These are phyloP conservation scores for Penicillium antarcticum DNA, from an alignment of 495 filamentous ascomycete genomes.

Conservation along the genomic window DNA sequence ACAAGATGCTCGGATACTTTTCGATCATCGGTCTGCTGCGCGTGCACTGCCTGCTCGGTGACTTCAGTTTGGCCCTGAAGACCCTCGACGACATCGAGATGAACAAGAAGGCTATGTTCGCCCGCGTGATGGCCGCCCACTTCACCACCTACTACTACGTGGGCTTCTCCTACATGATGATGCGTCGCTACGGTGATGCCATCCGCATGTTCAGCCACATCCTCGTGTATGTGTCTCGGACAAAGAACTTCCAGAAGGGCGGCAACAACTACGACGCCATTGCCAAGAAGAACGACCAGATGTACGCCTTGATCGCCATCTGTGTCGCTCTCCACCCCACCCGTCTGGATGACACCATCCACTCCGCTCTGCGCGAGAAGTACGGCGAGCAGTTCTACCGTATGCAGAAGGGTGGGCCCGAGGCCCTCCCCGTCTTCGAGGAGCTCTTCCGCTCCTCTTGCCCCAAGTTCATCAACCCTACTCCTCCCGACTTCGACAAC, in stretches of 20 bases:
- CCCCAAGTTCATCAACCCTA: constrained; percentile 98
- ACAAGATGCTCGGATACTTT: constrained; percentile 99
- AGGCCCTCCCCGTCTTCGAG: constrained; percentile 92
- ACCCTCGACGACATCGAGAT: constrained; percentile 98
- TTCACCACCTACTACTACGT: constrained; percentile 99
- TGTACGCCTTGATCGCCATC: constrained; percentile 98
- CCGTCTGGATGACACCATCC: constrained; percentile 96
- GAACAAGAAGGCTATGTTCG: constrained; percentile 99
- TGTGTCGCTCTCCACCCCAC: constrained; percentile 97
- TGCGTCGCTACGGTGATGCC: constrained; percentile 97
- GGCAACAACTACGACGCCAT: constrained; percentile 95
- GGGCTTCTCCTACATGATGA: constrained; percentile 99
- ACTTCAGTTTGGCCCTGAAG: constrained; percentile 97
- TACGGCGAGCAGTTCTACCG: constrained; percentile 95
- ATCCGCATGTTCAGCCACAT: constrained; percentile 99
- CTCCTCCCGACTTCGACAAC: constrained; percentile 94
- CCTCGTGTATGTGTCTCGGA: constrained; percentile 95
- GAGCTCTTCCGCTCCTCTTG: constrained; percentile 93
- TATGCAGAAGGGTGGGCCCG: constrained; percentile 92
- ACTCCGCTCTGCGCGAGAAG: constrained; percentile 96
- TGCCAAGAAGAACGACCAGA: constrained; percentile 99
- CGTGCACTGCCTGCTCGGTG: constrained; percentile 93
- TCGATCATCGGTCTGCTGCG: constrained; percentile 95
- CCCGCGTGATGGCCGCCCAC: constrained; percentile 98
- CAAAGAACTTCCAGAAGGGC: constrained; percentile 99